Evolutionary conservation across 164 flowering plant species (phyloP).

Genomic region (Chloranthus sessilifolius): DNA sequence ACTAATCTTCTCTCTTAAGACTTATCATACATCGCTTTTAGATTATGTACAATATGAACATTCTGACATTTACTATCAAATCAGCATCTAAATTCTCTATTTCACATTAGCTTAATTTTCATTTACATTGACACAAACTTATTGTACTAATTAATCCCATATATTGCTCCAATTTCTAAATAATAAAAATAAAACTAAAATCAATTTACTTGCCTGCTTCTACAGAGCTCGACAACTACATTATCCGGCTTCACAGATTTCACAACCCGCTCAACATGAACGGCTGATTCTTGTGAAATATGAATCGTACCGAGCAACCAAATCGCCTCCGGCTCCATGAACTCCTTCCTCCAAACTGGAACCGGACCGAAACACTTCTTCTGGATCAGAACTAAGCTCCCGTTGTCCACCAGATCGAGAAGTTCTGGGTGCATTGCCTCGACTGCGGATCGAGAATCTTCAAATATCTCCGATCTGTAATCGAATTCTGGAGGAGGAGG

Average conservation of each 20-base stretch:
- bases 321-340: conserved; percentile 83
- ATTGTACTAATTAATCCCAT: too few species aligned
- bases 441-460: conserved; percentile 34
- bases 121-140: too few species aligned
- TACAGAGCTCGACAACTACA: conserved; percentile 90
- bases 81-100: too few species aligned
- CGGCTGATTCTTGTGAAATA: conserved; percentile 41
- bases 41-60: too few species aligned
- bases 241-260: conserved; percentile 71
- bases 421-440: conserved; percentile 53
- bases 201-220: conserved; percentile 98
- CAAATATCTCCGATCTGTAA: conserved; percentile 42
- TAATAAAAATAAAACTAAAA: too few species aligned
- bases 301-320: conserved; percentile 85
- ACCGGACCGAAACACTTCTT: conserved; percentile 77
- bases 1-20: too few species aligned
- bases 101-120: too few species aligned
- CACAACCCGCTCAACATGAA: conserved; percentile 72
- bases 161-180: too few species aligned
- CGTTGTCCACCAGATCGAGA: conserved; percentile 63
- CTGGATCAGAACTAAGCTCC: conserved; percentile 53
- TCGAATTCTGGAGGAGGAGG: conserved; percentile 79
- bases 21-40: too few species aligned
- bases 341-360: conserved; percentile 70
- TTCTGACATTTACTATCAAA: too few species aligned